Base-by-base conservation (phyloP, 305 asterid species). In the Solanum chacoense region DNA sequence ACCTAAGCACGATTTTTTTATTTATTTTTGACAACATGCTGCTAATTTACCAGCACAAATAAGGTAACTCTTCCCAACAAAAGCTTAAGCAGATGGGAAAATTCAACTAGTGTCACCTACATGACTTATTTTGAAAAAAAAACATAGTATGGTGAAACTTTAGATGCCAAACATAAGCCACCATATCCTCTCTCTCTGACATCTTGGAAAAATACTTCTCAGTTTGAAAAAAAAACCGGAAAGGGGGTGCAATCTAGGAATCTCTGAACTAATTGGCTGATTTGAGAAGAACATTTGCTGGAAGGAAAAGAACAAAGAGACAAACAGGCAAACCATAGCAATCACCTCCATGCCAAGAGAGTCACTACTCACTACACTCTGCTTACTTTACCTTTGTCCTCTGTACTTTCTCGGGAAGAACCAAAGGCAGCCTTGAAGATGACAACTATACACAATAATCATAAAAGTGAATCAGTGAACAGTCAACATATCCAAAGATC, bases 341-440 rank as follows among this genome's bases (percentile, higher is more conserved):
- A 88, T 80, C 91, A 90, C 50, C 85, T 24, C 84, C 40, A 74
- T 31, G 42, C 37, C 35, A 75, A 76, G 75, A 55, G 59, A 84
- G 59, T 89, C 80, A 26, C 87, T 42, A 86, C 87, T 89, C 80
- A 26, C 86, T 59, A 86, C 88, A 86, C 91, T 40, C 29, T 84
- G 86, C 36, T 87, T 69, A 87, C 90, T 92, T 45, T 90, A 95
- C 98, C 98, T 96, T 96, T 89, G 95, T 88, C 88, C 95, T 95
- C 87, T 94, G 97, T 86, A 95, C 97, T 93, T 96, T 96, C 88
- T 95, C 98, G 3, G 96, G 89, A 55, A 95, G 94, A 86, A 96
- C 90, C 93, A 96, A 92, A 86, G 98, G 97, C 93, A 95, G 32
- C 92, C 94, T 94, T 85, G 98, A 91, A 88, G 95, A 90, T 84